Base-by-base conservation (phyloP, 768 basidiomycete species). In the Boletus coccyginus region DNA sequence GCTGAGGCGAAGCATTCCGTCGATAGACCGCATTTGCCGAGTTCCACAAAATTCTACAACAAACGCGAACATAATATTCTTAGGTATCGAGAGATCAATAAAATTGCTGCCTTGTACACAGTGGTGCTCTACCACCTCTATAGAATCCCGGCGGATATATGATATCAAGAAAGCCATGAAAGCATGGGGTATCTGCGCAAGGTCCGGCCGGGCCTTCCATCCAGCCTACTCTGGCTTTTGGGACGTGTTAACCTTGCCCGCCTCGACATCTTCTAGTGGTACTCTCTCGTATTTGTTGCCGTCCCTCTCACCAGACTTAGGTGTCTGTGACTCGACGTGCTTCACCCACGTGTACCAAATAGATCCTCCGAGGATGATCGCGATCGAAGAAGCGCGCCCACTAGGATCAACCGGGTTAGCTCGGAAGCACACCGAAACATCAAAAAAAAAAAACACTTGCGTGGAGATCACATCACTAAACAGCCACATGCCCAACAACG, bases 271-370 rank as follows among this genome's bases (percentile, higher is more conserved):
- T 51, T 87, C 82, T 72, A 86, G 77, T 36, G 83, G 76, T 24
- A 86, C 80, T 45, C 81, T 84, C 57, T 87, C 85, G 59, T 90
- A 89, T 53, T 62, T 71, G 47, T 13, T 46, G 11, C 59, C 60
- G 27, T 66, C 68, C 46, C 65, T 61, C 40, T 72, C 67, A 3
- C 65, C 71, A 42, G 62, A 36, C 31, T 74, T 65, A 29, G 76
- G 59, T 6, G 71, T 59, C 55, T 80, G 80, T 9, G 83, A 78
- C 70, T 93, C 91, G 60, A 78, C 64, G 69, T 92, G 86, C 69
- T 93, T 93, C 52, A 90, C 78, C 91, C 91, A 93, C 3, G 92
- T 94, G 72, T 95, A 96, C 70, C 85, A 86, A 38, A 91, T 70
- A 0, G 93, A 95, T 19, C 93, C 93, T 33, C 77, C 65, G 31